Percentiles rank a stretch among this genome's conserved stretches.
phyloP scores from a whole-genome alignment of 1,284 basidiomycete species.

The Coriolopsis trogii region DNA sequence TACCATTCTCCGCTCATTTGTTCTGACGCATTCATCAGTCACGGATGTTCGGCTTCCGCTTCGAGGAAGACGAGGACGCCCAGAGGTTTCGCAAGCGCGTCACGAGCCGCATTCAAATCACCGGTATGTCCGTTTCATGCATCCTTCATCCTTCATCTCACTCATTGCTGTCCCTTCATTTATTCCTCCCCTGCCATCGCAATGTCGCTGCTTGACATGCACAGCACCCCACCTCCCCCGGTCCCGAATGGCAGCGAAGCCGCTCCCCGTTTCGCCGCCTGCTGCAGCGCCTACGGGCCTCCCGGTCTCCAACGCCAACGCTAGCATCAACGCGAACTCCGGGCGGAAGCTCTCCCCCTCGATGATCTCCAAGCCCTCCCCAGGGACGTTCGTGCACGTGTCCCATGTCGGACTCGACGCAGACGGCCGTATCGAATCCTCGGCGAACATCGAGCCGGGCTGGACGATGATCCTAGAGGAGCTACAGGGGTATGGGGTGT shows the following conservation, averaged over 20 bases:
- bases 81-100: conserved; percentile 54
- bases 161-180: background rate
- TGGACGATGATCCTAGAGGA: conserved; percentile 75
- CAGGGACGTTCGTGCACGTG: conserved; percentile 83
- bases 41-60: conserved; percentile 78
- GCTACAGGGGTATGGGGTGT: conserved; percentile 63
- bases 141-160: conserved; percentile 4
- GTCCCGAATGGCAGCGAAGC: conserved; percentile 7
- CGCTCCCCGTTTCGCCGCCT: conserved; percentile 13
- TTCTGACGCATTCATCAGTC: conserved; percentile 46
- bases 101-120: conserved; percentile 25
- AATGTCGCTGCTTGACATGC: background rate
- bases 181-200: background rate
- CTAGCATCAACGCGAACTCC: background rate
- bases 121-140: conserved; percentile 15
- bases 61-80: conserved; percentile 69
- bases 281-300: conserved; percentile 4
- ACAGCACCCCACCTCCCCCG: conserved; percentile 18
- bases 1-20: background rate
- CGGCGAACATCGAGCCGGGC: conserved; percentile 73
- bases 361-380: conserved; percentile 75
- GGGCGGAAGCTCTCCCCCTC: conserved; percentile 41
- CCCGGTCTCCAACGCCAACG: background rate
- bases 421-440: conserved; percentile 70
- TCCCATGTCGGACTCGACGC: conserved; percentile 84